Percentiles rank a stretch among this genome's conserved stretches.
Evolutionary conservation across 2,329 filamentous ascomycete species (phyloP).

Genomic region (Oidium heveae): DNA sequence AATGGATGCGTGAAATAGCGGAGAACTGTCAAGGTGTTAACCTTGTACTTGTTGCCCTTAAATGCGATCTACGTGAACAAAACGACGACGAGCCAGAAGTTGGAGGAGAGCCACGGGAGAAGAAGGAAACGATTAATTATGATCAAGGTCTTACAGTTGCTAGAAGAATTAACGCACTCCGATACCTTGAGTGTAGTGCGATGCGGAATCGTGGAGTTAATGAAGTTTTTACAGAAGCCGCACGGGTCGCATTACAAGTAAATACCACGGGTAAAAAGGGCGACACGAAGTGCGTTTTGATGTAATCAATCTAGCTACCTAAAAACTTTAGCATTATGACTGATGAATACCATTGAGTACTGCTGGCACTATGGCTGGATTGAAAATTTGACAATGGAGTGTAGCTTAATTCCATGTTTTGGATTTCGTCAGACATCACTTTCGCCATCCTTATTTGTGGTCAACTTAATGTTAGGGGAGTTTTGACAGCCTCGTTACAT

Average conservation of each 20-base stretch:
- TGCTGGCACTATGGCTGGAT: no score
- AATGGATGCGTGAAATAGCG: constrained; percentile 94
- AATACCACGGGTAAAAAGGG: constrained; percentile 33
- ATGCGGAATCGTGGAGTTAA: constrained; percentile 97
- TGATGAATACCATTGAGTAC: no score
- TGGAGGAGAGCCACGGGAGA: constrained; percentile 24
- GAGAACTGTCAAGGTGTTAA: constrained; percentile 94
- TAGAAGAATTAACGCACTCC: constrained; percentile 68
- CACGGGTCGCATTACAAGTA: constrained; percentile 64
- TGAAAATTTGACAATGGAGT: no score
- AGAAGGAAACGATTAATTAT: constrained; percentile 61
- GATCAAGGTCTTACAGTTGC: constrained; percentile 80
- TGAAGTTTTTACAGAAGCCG: constrained; percentile 94
- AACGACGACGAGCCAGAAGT: constrained; percentile 36
- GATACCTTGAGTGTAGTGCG: constrained; percentile 94
- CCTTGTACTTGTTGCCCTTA: constrained; percentile 81
- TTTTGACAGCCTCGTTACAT: no score
- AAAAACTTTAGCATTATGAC: no score
- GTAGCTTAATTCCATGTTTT: no score
- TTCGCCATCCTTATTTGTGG: no score
- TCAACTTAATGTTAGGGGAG: no score
- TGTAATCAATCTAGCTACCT: constrained; percentile 18
- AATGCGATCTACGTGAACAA: constrained; percentile 77
- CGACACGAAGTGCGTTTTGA: constrained; percentile 32
- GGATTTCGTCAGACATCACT: no score